Percentiles rank a stretch among this genome's conserved stretches.
Conservation (phyloP, 805 yeast species). For the Saturnispora silvae region DNA sequence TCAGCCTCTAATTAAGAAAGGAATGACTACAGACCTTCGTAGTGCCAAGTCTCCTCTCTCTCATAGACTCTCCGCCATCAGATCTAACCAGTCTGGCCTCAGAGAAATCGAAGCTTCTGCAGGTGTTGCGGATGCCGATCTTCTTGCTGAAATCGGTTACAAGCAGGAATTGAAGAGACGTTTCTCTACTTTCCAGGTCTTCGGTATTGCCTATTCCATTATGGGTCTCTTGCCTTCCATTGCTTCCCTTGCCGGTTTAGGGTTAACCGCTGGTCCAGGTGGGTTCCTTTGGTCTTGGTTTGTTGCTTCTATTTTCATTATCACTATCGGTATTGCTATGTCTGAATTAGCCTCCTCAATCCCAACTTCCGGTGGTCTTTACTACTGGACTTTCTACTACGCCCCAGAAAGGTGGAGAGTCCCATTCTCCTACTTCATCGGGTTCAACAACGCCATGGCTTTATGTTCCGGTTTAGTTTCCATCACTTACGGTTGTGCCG, state of each 20-base stretch:
- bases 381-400: constrained; percentile 54
- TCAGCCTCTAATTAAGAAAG: too few relatives aligned
- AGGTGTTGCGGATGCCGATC: constrained; percentile 23
- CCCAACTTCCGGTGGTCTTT: constrained; percentile 62
- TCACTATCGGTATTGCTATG: constrained; percentile 49
- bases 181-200: constrained; percentile 44
- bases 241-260: constrained; percentile 50
- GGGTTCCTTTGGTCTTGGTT: constrained; percentile 50
- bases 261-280: constrained; percentile 54
- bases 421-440: constrained; percentile 48
- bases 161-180: constrained; percentile 57
- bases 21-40: constrained; percentile 6
- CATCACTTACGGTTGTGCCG: constrained; percentile 46
- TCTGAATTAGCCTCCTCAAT: constrained; percentile 59
- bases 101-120: constrained; percentile 22
- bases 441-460: constrained; percentile 56
- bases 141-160: constrained; percentile 48
- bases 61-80: constrained; percentile 15
- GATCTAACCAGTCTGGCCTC: constrained; percentile 18
- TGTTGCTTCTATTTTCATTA: constrained; percentile 43
- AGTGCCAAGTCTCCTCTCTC: constrained; percentile 11
- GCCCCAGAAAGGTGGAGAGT: constrained; percentile 48
- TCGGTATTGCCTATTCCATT: constrained; percentile 55
- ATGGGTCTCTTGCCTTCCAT: constrained; percentile 60
- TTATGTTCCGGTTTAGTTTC: constrained; percentile 56